Base-by-base conservation (phyloP, 768 basidiomycete genomes). In the Cystobasidium tubakii region DNA sequence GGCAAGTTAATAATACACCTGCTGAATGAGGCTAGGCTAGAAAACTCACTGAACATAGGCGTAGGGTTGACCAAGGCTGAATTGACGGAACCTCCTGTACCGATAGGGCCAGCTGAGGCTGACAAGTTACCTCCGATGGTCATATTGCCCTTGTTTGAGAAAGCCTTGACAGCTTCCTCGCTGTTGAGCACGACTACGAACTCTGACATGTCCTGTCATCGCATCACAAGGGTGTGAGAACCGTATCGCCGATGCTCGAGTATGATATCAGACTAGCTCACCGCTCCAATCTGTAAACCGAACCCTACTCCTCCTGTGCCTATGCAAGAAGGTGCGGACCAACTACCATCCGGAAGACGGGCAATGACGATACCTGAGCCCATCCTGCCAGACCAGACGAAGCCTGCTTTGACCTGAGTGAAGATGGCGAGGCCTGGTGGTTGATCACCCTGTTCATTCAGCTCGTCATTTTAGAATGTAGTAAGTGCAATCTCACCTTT, bases 161-260 rank as follows among this genome's bases (percentile, higher is more conserved):
- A 98, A 12, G 96, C 95, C 55, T 88, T 86, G 36, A 99, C 92
- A 46, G 95, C 93, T 71, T 97, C 94, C 78, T 96, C 92, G 76
- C 88, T 90, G 84, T 97, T 97, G 79, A 98, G 88, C 44, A 99
- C 93, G 80, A 98, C 88, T 73, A 99, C 94, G 77, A 97, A 96
- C 80, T 97, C 92, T 60, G 23, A 57, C 42, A 75, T 33, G 62
- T 75, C 74, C 66, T 67, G 15, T n/a, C n/a, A n/a, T n/a, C n/a
- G n/a, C n/a, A n/a, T n/a, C n/a, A n/a, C n/a, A n/a, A n/a, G n/a
- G n/a, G n/a, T n/a, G n/a, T n/a, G n/a, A n/a, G n/a, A n/a, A n/a
- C n/a, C n/a, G n/a, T n/a, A n/a, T n/a, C n/a, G n/a, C n/a, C n/a
- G n/a, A n/a, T n/a, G n/a, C n/a, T n/a, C n/a, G n/a, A n/a, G 39